Conservation (phyloP, 2,329 filamentous ascomycete species). For the Hyphodiscus sp. region DNA sequence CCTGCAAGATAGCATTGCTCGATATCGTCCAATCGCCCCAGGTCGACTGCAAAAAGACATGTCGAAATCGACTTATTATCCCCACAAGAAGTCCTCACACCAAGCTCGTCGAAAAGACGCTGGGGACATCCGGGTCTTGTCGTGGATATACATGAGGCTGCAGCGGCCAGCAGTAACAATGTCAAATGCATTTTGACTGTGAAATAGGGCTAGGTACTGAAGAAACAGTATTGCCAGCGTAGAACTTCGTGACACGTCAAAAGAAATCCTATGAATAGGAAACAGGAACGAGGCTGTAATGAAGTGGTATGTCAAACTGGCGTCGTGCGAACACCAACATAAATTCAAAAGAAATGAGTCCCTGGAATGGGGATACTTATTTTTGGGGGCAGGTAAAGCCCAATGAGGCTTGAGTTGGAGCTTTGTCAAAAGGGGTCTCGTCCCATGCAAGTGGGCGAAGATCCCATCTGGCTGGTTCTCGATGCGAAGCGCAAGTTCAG, state of each 20-base stretch:
- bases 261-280: background rate
- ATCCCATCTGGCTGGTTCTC: background rate
- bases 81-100: slow-evolving; percentile 18
- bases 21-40: slow-evolving; percentile 14
- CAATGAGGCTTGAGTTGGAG: background rate
- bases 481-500: background rate
- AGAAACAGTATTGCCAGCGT: background rate
- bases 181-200: slow-evolving; percentile 18
- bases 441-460: background rate
- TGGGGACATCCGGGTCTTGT: slow-evolving; percentile 10
- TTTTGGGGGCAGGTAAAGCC: background rate
- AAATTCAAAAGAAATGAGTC: background rate
- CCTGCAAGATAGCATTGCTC: slow-evolving; percentile 19
- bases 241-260: background rate
- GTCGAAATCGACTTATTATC: slow-evolving; percentile 12
- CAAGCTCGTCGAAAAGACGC: slow-evolving; percentile 16
- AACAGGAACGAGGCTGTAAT: background rate
- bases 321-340: background rate
- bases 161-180: slow-evolving; percentile 14
- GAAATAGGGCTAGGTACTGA: background rate
- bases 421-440: background rate
- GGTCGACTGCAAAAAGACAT: slow-evolving; percentile 17
- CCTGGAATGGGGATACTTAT: background rate
- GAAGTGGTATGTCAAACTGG: too few species aligned
- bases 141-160: slow-evolving; percentile 16